Percentiles rank a stretch among this genome's conserved stretches.
phyloP scores from a whole-genome alignment of 257 asterid genomes.

The Cruciata laevipes region DNA sequence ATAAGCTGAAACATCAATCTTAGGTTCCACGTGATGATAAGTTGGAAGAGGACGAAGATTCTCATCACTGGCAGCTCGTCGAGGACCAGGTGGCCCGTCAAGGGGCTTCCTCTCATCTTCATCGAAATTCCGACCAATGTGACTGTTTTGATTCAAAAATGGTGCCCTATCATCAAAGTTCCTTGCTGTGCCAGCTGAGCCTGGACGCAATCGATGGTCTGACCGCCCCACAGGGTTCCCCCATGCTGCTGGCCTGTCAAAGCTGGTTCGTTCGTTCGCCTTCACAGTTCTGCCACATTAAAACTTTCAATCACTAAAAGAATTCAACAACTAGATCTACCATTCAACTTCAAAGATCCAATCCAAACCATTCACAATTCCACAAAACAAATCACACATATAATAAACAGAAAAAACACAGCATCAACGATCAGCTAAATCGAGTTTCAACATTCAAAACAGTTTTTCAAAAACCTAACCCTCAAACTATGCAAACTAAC shows the following conservation, averaged over 20 bases:
- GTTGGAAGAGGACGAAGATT: slow-evolving; percentile 36
- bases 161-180: slow-evolving; percentile 66
- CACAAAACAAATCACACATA: background rate
- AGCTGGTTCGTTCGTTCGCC: slow-evolving; percentile 55
- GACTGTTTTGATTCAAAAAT: slow-evolving; percentile 43
- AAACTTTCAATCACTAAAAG: background rate
- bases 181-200: slow-evolving; percentile 66
- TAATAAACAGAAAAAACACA: background rate
- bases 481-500: background rate
- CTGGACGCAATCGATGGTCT: slow-evolving; percentile 67
- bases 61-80: slow-evolving; percentile 67
- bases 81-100: slow-evolving; percentile 76
- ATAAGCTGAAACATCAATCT: slow-evolving; percentile 37
- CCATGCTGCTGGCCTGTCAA: slow-evolving; percentile 66
- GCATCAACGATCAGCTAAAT: background rate
- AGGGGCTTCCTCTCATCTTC: slow-evolving; percentile 96
- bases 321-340: slow-evolving; percentile 2
- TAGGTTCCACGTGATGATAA: slow-evolving; percentile 38
- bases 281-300: slow-evolving; percentile 45
- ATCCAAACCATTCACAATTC: background rate
- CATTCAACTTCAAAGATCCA: background rate
- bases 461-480: background rate
- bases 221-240: slow-evolving; percentile 61
- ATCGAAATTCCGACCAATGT: slow-evolving; percentile 76
- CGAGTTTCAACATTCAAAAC: background rate